These are phyloP conservation scores for Terfezia boudieri DNA, from an alignment of 495 filamentous ascomycete species.

Conservation along the genomic window DNA sequence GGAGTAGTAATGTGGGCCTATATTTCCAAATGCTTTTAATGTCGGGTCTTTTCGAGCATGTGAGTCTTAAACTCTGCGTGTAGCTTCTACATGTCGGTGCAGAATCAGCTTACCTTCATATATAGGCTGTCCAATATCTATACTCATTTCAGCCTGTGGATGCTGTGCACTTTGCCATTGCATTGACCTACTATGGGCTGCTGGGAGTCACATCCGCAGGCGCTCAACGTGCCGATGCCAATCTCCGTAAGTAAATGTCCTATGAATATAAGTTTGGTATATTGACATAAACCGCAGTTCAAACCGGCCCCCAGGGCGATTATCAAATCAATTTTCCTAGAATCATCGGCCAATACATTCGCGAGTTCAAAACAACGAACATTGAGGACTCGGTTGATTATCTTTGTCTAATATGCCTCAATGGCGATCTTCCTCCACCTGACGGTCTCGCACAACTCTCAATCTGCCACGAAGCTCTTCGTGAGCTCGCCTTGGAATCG, in stretches of 20 bases:
- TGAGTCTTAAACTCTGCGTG: not conserved
- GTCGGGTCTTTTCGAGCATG: slow-evolving; percentile 74
- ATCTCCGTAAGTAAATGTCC: not conserved
- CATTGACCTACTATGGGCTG: slow-evolving; percentile 73
- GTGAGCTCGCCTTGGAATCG: slow-evolving; percentile 87
- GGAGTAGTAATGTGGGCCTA: slow-evolving; percentile 58
- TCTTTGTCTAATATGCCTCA: slow-evolving; percentile 76
- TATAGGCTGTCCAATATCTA: slow-evolving; percentile 60
- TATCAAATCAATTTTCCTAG: slow-evolving; percentile 86
- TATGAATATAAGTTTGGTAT: not conserved
- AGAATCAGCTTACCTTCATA: too few relatives aligned
- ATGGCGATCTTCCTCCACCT: slow-evolving; percentile 54
- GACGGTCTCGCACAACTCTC: slow-evolving; percentile 52
- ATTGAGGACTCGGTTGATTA: slow-evolving; percentile 82
- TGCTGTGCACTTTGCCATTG: slow-evolving; percentile 86
- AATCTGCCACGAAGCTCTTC: slow-evolving; percentile 77
- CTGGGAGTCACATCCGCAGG: slow-evolving; percentile 28
- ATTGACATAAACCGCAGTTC: not conserved
- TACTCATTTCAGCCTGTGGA: slow-evolving; percentile 75
- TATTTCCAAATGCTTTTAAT: slow-evolving; percentile 83
- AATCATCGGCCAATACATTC: slow-evolving; percentile 85
- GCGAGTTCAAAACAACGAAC: slow-evolving; percentile 75
- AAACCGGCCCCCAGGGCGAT: slow-evolving; percentile 41
- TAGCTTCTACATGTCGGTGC: too few relatives aligned
- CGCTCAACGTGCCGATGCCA: not conserved